Percentiles rank a stretch among this genome's conserved stretches.
Evolutionary conservation across 2,329 filamentous ascomycete species (phyloP).

Genomic region (Hymenoscyphus albidus): DNA sequence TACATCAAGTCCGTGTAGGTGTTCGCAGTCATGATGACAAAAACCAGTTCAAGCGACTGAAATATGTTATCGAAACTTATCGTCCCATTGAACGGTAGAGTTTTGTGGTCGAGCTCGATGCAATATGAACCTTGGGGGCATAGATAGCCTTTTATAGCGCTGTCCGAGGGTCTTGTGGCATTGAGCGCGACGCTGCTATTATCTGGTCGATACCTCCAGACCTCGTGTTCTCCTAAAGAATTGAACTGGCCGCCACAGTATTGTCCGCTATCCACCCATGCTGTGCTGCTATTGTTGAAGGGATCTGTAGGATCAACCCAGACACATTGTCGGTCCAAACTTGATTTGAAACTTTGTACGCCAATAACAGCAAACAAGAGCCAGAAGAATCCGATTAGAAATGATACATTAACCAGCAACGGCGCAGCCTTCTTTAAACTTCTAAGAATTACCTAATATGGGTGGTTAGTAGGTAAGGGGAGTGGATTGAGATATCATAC

Average conservation of each 20-base stretch:
- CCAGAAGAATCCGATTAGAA: conserved; percentile 97
- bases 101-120: conserved; percentile 63
- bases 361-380: conserved; percentile 94
- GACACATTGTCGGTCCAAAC: conserved; percentile 70
- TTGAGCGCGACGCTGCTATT: conserved; percentile 3
- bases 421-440: conserved; percentile 96
- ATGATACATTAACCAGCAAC: conserved; percentile 85
- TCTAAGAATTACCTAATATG: conserved; percentile 73
- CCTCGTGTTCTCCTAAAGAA: conserved; percentile 50
- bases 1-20: conserved; percentile 96
- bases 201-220: conserved; percentile 56
- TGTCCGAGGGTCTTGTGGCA: conserved; percentile 49
- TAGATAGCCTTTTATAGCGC: conserved; percentile 73
- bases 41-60: conserved; percentile 88
- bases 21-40: conserved; percentile 97
- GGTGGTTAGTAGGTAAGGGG: conserved; percentile 7
- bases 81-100: conserved; percentile 70
- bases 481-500: conserved; percentile 32
- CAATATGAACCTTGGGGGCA: conserved; percentile 83
- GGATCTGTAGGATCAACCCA: conserved; percentile 66
- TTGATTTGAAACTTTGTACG: conserved; percentile 92
- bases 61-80: conserved; percentile 94
- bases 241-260: conserved; percentile 84
- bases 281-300: conserved; percentile 43
- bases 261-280: conserved; percentile 62